Conservation (phyloP, 2,329 filamentous ascomycete genomes). For the Neofusicoccum laricinum region DNA sequence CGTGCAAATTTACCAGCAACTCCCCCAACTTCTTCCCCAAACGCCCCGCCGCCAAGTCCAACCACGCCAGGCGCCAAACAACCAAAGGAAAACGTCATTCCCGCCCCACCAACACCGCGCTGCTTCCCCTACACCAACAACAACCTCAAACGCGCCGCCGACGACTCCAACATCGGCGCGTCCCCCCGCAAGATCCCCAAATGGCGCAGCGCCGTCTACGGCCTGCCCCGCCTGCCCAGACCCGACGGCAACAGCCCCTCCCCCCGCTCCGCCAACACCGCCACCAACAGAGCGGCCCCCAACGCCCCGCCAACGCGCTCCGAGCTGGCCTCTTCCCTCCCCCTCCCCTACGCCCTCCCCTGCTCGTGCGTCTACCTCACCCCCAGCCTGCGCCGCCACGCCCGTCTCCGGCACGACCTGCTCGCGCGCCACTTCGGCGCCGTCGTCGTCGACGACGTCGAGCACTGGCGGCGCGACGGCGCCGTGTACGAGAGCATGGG, state of each 20-base stretch:
- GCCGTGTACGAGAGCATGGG: neutral
- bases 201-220: constrained; percentile 11
- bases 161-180: constrained; percentile 9
- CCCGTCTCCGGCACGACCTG: neutral
- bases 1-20: neutral
- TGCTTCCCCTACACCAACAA: neutral
- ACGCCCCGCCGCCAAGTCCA: neutral
- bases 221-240: constrained; percentile 17
- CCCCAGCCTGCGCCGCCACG: neutral
- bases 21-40: neutral
- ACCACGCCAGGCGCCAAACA: neutral
- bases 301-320: constrained; percentile 18
- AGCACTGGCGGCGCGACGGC: neutral
- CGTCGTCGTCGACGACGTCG: neutral
- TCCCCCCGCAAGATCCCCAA: constrained; percentile 6
- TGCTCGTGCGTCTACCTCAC: neutral
- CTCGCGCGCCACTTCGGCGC: neutral
- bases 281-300: constrained; percentile 12
- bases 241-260: constrained; percentile 19
- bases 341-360: neutral
- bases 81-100: neutral
- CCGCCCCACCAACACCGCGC: neutral
- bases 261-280: constrained; percentile 22
- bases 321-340: neutral
- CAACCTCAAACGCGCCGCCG: neutral